Evolutionary conservation across 768 basidiomycete genomes (phyloP).

Genomic region (Phylloporus rhodoxanthus): DNA sequence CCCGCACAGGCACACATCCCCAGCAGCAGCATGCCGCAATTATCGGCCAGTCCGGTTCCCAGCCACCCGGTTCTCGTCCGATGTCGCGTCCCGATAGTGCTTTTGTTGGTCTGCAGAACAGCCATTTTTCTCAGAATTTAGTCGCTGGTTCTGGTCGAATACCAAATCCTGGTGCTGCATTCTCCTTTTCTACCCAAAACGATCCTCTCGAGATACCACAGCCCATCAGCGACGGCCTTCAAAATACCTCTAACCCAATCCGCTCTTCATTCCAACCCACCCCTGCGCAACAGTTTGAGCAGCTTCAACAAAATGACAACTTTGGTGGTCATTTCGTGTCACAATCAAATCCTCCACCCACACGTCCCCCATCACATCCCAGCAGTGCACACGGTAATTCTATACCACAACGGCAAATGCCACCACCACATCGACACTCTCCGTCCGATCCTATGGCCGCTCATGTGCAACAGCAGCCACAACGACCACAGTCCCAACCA

Average conservation of each 20-base stretch:
- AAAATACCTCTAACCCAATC: slow-evolving; percentile 32
- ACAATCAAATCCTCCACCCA: slow-evolving; percentile 36
- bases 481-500: slow-evolving; percentile 57
- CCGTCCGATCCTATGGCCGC: slow-evolving; percentile 42
- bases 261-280: slow-evolving; percentile 47
- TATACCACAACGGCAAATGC: slow-evolving; percentile 30
- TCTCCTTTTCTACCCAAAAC: slow-evolving; percentile 44
- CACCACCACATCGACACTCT: slow-evolving; percentile 40
- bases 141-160: slow-evolving; percentile 33
- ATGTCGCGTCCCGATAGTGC: slow-evolving; percentile 45
- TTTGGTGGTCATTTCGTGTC: slow-evolving; percentile 32
- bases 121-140: slow-evolving; percentile 29
- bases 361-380: slow-evolving; percentile 43
- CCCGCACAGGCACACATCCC: slow-evolving; percentile 25
- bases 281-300: slow-evolving; percentile 59
- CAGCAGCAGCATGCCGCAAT: slow-evolving; percentile 29
- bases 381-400: slow-evolving; percentile 26
- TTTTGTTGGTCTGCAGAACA: slow-evolving; percentile 39
- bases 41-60: slow-evolving; percentile 27
- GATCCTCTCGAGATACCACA: slow-evolving; percentile 42
- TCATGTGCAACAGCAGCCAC: slow-evolving; percentile 36
- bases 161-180: slow-evolving; percentile 30
- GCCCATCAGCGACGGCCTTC: slow-evolving; percentile 36
- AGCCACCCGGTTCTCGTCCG: slow-evolving; percentile 28
- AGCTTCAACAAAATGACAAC: slow-evolving; percentile 41